Percentiles rank a stretch among this genome's conserved stretches.
phyloP scores from a whole-genome alignment of 208 protist species.

The Willaertia magna region DNA sequence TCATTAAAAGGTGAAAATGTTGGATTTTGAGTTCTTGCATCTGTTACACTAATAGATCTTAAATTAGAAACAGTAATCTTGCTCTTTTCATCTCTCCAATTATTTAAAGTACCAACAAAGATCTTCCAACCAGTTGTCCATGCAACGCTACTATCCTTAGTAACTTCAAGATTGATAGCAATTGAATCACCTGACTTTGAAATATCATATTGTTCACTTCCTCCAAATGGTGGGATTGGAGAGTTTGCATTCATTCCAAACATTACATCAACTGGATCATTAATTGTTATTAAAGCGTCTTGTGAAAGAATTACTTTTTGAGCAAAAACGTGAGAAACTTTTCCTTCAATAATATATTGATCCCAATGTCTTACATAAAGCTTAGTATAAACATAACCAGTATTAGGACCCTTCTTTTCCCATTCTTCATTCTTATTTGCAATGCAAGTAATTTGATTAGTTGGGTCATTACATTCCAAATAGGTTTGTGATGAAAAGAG shows the following conservation, averaged over 20 bases:
- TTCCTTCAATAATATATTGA: conserved; percentile 15
- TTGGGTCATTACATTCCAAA: background rate
- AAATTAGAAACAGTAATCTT: background rate
- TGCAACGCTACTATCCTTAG: background rate
- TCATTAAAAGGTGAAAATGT: conserved; percentile 16
- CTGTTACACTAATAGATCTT: background rate
- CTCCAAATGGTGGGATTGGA: conserved; percentile 20
- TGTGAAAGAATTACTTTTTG: background rate
- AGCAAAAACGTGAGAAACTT: conserved; percentile 13
- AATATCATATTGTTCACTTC: conserved; percentile 17
- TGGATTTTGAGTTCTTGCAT: conserved; percentile 20
- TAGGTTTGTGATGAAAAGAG: conserved; percentile 21
- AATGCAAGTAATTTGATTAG: conserved; percentile 8
- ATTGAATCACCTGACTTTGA: conserved; percentile 16
- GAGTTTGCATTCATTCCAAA: conserved; percentile 13
- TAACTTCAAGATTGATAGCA: conserved; percentile 19
- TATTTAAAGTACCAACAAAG: background rate
- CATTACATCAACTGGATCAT: background rate
- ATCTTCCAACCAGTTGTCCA: conserved; percentile 22
- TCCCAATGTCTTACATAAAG: conserved; percentile 28
- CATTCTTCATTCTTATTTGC: conserved; percentile 13
- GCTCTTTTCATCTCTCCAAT: background rate
- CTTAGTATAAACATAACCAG: conserved; percentile 18
- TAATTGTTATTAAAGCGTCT: background rate
- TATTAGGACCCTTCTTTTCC: conserved; percentile 16